phyloP scores from a whole-genome alignment of 179 eudicot genomes.

The Sideroxylon spinosum region DNA sequence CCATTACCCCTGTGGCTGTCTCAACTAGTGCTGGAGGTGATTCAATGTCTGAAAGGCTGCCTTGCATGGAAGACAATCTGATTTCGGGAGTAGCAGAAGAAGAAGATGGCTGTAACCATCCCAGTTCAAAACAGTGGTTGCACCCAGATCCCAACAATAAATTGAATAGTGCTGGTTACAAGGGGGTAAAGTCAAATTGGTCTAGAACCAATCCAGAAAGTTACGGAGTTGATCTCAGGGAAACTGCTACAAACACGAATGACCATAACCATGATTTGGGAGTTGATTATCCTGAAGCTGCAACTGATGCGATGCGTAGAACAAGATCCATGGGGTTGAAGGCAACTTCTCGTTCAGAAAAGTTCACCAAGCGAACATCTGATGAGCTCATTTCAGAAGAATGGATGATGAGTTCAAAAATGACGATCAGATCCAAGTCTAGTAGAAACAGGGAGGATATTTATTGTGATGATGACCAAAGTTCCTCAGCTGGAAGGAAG shows the following conservation, averaged over 20 bases:
- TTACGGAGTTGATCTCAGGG: slow-evolving; percentile 29
- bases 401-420: slow-evolving; percentile 42
- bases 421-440: slow-evolving; percentile 52
- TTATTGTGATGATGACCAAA: slow-evolving; percentile 33
- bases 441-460: slow-evolving; percentile 52
- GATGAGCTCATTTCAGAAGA: slow-evolving; percentile 37
- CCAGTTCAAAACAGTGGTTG: slow-evolving; percentile 19
- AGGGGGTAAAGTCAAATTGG: slow-evolving; percentile 38
- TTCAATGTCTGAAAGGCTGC: slow-evolving; percentile 18
- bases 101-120: neutral
- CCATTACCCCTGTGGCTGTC: slow-evolving; percentile 20
- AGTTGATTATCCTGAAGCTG: slow-evolving; percentile 28
- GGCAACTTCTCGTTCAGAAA: slow-evolving; percentile 28
- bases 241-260: slow-evolving; percentile 34
- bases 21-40: slow-evolving; percentile 23
- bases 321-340: slow-evolving; percentile 38
- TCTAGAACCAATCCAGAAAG: slow-evolving; percentile 33
- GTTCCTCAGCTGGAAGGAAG: slow-evolving; percentile 33
- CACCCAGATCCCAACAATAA: slow-evolving; percentile 25
- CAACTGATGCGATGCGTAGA: slow-evolving; percentile 36
- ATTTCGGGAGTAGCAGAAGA: neutral
- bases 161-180: slow-evolving; percentile 44
- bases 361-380: slow-evolving; percentile 23
- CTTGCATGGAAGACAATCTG: neutral
- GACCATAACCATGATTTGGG: slow-evolving; percentile 26